Evolutionary conservation across 164 flowering plant genomes (phyloP).

Genomic region (Cinnamomum micranthum): DNA sequence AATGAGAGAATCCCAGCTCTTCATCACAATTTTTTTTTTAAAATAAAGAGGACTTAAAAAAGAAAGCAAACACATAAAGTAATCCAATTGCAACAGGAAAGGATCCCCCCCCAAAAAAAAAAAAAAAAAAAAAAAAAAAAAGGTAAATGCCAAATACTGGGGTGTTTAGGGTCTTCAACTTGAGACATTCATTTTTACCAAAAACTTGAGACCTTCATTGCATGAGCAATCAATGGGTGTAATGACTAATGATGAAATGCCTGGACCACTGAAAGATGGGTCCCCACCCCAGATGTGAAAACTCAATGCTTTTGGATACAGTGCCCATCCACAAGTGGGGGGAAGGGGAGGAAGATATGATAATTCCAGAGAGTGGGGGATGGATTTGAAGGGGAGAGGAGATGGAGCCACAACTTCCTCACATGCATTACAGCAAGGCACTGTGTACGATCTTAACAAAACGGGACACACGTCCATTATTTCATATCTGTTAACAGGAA

Average conservation of each 20-base stretch:
- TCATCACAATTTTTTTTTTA: too few species aligned
- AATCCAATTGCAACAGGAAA: not conserved
- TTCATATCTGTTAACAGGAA: conserved; percentile 27
- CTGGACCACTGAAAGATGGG: not conserved
- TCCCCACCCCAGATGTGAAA: not conserved
- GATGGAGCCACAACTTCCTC: conserved; percentile 44
- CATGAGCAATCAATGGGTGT: not conserved
- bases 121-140: too few species aligned
- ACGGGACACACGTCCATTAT: conserved; percentile 42
- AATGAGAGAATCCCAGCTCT: too few species aligned
- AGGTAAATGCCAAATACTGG: too few species aligned
- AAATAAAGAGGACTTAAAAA: too few species aligned
- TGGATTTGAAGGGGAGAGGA: not conserved
- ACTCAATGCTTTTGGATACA: not conserved
- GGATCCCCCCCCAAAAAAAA: not conserved
- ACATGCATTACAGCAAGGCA: conserved; percentile 82
- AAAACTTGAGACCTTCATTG: not conserved
- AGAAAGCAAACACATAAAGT: not conserved
- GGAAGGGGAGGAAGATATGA: not conserved
- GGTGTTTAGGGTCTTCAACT: not conserved
- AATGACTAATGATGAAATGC: not conserved
- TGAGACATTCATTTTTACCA: too few species aligned
- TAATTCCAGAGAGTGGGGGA: not conserved
- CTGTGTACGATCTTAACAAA: conserved; percentile 48
- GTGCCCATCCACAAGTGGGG: not conserved